These are phyloP conservation scores for Ramaria rubella DNA, from an alignment of 768 basidiomycete species.

Conservation along the genomic window DNA sequence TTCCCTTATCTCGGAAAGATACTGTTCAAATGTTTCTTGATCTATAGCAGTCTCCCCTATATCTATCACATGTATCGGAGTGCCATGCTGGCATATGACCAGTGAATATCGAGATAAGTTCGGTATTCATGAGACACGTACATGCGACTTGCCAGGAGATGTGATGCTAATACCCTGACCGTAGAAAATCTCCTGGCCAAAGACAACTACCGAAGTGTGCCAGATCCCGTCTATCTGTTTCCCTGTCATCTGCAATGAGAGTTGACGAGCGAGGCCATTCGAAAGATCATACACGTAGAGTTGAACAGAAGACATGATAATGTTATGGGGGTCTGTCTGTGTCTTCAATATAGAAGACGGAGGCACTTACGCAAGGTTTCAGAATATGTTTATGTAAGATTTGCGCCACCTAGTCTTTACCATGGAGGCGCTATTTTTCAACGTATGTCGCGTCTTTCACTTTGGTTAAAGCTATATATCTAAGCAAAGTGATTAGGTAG, in stretches of 20 bases:
- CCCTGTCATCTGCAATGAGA: slow-evolving; percentile 79
- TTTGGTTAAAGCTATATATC: slow-evolving; percentile 5
- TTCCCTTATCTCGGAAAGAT: slow-evolving; percentile 62
- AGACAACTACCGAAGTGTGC: slow-evolving; percentile 92
- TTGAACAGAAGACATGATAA: slow-evolving; percentile 41
- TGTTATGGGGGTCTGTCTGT: neutral
- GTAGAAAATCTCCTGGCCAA: slow-evolving; percentile 81
- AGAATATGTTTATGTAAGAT: neutral
- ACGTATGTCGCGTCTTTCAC: slow-evolving; percentile 42
- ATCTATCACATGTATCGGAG: slow-evolving; percentile 60
- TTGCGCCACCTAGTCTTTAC: too few relatives aligned
- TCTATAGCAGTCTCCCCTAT: slow-evolving; percentile 80
- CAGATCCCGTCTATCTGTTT: slow-evolving; percentile 92
- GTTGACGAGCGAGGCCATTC: slow-evolving; percentile 71
- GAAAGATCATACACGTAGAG: slow-evolving; percentile 91
- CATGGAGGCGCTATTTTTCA: slow-evolving; percentile 90
- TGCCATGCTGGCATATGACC: slow-evolving; percentile 51
- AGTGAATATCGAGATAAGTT: neutral
- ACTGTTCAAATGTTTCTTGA: slow-evolving; percentile 80
- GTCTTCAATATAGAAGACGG: neutral
- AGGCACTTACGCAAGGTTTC: neutral
- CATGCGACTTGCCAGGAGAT: slow-evolving; percentile 75
- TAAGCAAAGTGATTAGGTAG: slow-evolving; percentile 40
- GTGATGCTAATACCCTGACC: slow-evolving; percentile 78
- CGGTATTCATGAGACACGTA: slow-evolving; percentile 22